Conservation (phyloP, 2,329 filamentous ascomycete species). For the Xylaria arbuscula region DNA sequence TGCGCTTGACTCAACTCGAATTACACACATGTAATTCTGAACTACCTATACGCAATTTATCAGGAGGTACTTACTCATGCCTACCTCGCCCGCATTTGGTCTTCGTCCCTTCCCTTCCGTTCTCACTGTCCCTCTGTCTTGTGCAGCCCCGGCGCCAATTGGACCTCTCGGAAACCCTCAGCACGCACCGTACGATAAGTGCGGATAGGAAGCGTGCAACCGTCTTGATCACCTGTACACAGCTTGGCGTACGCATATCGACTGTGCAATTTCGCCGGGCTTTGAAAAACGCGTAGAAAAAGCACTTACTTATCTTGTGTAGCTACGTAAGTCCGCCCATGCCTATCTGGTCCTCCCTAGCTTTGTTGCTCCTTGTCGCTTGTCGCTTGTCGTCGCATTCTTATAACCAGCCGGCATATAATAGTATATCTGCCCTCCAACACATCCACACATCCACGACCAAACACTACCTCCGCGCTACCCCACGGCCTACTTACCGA, state of each 20-base stretch:
- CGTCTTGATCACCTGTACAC: conserved; percentile 19
- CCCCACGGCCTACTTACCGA: background rate
- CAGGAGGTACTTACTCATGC: background rate
- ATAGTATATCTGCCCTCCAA: background rate
- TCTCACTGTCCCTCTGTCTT: conserved; percentile 3
- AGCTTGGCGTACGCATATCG: conserved; percentile 15
- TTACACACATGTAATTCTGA: conserved; percentile 19
- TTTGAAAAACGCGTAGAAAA: conserved; percentile 19
- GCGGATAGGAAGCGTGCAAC: conserved; percentile 19
- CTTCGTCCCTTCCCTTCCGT: background rate
- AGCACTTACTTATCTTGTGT: conserved; percentile 4
- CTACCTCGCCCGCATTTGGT: background rate
- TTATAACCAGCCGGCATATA: conserved; percentile 11
- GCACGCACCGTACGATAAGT: conserved; percentile 27
- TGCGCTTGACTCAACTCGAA: conserved; percentile 22
- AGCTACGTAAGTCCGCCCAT: conserved; percentile 16
- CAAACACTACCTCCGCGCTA: no score
- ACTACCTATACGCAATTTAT: background rate
- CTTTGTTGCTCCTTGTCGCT: conserved; percentile 9
- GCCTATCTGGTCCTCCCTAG: background rate
- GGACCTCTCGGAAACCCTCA: conserved; percentile 11
- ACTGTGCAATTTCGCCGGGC: conserved; percentile 15
- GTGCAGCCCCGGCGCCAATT: conserved; percentile 17
- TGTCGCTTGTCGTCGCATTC: conserved; percentile 10
- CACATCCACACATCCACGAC: background rate